These are phyloP conservation scores for Globisporangium sylvaticum DNA, from an alignment of 352 stramenopile genomes.

Conservation along the genomic window DNA sequence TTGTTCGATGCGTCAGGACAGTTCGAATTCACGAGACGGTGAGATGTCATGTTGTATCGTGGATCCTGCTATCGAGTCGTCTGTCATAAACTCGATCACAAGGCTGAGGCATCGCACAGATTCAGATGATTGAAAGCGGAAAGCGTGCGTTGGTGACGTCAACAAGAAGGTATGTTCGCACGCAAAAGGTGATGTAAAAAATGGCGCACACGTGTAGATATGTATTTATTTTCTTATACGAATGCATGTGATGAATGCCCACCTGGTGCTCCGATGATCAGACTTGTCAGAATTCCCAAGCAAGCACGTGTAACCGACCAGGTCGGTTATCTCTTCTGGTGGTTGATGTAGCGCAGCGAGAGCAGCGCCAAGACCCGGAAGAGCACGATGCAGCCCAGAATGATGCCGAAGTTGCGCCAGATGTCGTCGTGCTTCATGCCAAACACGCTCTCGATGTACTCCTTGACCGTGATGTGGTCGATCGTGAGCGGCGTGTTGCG, in stretches of 20 bases:
- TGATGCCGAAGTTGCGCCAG: slow-evolving; percentile 15
- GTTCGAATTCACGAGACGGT: not conserved
- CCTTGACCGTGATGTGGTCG: slow-evolving; percentile 22
- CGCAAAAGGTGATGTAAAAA: not conserved
- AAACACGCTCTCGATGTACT: slow-evolving; percentile 27
- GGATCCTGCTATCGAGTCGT: no score
- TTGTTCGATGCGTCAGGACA: not conserved
- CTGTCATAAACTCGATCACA: not conserved
- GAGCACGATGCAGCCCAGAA: slow-evolving; percentile 27
- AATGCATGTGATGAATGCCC: not conserved
- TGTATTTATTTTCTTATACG: not conserved
- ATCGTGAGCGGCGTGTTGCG: slow-evolving; percentile 5
- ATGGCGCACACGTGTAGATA: not conserved
- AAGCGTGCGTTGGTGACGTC: not conserved
- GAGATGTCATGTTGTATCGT: no score
- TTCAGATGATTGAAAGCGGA: not conserved
- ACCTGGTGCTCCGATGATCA: not conserved
- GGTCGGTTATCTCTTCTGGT: not conserved
- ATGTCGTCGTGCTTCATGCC: slow-evolving; percentile 26
- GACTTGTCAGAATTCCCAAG: not conserved
- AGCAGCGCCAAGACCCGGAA: slow-evolving; percentile 35
- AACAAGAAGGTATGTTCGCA: not conserved
- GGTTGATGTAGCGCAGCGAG: slow-evolving; percentile 43
- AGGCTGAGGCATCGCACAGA: not conserved
- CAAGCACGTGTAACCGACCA: not conserved